phyloP scores from a whole-genome alignment of 176 grass and related monocot species.

The Aegilops tauschii region DNA sequence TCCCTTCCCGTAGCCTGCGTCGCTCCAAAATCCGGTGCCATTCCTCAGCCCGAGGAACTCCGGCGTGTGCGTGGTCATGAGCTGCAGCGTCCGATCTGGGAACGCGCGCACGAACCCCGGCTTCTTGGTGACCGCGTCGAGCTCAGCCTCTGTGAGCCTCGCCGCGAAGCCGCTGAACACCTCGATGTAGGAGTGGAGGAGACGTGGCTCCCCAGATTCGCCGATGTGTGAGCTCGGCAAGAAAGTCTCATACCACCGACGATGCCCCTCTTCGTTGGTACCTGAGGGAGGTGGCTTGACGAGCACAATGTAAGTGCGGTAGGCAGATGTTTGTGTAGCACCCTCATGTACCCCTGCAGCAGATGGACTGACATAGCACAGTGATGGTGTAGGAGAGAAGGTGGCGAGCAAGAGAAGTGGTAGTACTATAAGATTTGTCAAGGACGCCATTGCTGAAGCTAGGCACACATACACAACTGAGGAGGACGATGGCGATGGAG shows the following conservation, averaged over 20 bases:
- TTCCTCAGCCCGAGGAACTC: constrained; percentile 23
- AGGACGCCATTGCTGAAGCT: background rate
- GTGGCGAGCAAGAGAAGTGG: background rate
- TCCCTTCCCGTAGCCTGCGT: constrained; percentile 33
- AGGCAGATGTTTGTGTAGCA: background rate
- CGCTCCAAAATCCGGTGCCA: constrained; percentile 15
- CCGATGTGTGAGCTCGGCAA: background rate
- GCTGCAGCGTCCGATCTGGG: constrained; percentile 2
- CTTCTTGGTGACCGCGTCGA: constrained; percentile 16
- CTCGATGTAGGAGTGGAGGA: constrained; percentile 43
- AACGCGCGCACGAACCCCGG: constrained; percentile 25
- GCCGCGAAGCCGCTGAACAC: constrained; percentile 40
- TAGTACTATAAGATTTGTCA: background rate
- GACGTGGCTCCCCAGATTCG: constrained; percentile 5
- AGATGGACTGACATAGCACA: background rate
- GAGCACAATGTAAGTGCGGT: constrained; percentile 17
- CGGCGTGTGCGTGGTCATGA: constrained; percentile 51
- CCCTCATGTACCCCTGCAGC: background rate
- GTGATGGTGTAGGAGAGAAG: background rate
- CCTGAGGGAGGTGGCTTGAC: constrained; percentile 8
- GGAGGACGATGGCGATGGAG: background rate
- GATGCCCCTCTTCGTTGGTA: background rate
- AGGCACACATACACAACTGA: background rate
- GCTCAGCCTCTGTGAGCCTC: constrained; percentile 26
- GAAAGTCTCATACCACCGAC: constrained; percentile 44